Percentiles rank a stretch among this genome's conserved stretches.
Conservation (phyloP, 352 stramenopile genomes). For the Phytophthora lateralis region DNA sequence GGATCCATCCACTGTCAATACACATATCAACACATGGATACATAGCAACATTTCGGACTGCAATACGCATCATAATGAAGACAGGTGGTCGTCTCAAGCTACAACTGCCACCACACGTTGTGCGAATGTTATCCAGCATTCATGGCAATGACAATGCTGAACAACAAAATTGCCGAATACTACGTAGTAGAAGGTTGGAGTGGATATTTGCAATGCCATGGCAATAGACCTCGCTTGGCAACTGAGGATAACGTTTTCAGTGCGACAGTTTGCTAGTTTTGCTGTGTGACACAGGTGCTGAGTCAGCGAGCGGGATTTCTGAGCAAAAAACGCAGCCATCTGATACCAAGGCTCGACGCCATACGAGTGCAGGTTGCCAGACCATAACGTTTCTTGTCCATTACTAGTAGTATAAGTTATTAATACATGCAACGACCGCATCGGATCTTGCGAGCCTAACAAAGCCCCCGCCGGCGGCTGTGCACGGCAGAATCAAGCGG, state of each 20-base stretch:
- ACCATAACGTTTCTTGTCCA: too few relatives aligned
- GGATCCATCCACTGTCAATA: too few relatives aligned
- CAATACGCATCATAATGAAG: constrained; percentile 6
- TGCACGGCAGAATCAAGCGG: constrained; percentile 19
- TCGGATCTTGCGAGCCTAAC: background rate
- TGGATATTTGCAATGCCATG: too few relatives aligned
- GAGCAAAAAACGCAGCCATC: constrained; percentile 8
- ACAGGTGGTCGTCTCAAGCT: too few relatives aligned
- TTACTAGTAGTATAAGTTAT: too few relatives aligned
- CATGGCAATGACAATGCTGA: background rate
- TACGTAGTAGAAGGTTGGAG: too few relatives aligned
- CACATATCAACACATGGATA: background rate
- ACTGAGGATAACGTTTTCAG: too few relatives aligned
- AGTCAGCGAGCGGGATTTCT: constrained; percentile 16
- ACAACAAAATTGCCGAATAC: too few relatives aligned
- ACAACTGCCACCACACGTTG: too few relatives aligned
- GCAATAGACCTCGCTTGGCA: background rate
- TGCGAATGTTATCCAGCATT: too few relatives aligned
- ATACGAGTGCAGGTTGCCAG: background rate
- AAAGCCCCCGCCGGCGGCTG: background rate
- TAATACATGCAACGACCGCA: too few relatives aligned
- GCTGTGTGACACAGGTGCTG: constrained; percentile 8
- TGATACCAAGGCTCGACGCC: constrained; percentile 1
- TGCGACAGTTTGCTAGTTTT: background rate
- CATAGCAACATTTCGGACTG: background rate